phyloP scores from a whole-genome alignment of 83 land plant species.

The Larix sibirica region DNA sequence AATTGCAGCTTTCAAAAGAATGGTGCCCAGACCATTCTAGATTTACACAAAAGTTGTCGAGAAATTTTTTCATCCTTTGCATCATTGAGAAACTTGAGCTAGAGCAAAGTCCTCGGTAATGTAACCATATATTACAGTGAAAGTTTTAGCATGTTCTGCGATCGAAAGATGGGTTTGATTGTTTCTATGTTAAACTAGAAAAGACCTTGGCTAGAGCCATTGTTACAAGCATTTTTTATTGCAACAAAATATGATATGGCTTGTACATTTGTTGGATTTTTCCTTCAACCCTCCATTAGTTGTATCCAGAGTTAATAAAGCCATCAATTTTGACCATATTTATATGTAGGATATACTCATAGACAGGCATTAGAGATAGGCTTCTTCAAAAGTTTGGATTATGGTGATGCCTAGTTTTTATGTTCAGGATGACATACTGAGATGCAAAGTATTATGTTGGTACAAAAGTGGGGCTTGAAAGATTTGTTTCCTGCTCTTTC shows the following conservation, averaged over 20 bases:
- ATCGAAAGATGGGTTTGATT: too few species aligned
- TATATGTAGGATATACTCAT: conserved; percentile 73
- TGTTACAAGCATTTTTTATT: too few species aligned
- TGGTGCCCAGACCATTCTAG: too few species aligned
- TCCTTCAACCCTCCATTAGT: conserved; percentile 64
- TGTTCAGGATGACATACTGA: too few species aligned
- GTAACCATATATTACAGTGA: conserved; percentile 76
- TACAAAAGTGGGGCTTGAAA: conserved; percentile 25
- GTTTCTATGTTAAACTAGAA: too few species aligned
- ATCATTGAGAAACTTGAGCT: conserved; percentile 58
- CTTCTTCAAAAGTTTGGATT: conserved; percentile 46
- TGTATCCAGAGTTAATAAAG: conserved; percentile 65
- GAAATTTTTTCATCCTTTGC: conserved; percentile 61
- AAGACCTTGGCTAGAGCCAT: too few species aligned
- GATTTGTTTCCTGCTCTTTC: too few species aligned
- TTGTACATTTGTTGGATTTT: conserved; percentile 79
- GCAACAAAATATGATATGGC: conserved; percentile 83
- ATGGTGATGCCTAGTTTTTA: conserved; percentile 81
- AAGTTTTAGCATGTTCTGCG: too few species aligned
- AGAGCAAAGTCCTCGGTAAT: conserved; percentile 75
- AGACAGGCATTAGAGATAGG: conserved; percentile 37
- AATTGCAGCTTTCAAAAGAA: conserved; percentile 73
- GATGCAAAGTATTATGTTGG: conserved; percentile 67
- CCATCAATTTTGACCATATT: conserved; percentile 50
- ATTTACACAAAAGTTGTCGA: conserved; percentile 47